phyloP scores from a whole-genome alignment of 169 alveolate species.

The Cryptosporidium parvum region DNA sequence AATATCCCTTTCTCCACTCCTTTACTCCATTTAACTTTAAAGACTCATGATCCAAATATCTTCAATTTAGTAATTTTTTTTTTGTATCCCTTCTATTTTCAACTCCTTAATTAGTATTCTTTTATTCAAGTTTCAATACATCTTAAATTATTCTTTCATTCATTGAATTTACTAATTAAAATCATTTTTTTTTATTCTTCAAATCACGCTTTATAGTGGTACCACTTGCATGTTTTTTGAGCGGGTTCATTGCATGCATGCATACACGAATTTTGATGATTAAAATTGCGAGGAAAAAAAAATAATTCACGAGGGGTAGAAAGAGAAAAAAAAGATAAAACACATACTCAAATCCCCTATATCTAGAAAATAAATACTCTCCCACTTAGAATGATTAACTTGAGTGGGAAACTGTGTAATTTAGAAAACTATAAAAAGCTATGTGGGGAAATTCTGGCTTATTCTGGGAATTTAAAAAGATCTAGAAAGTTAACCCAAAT shows the following conservation, averaged over 20 bases:
- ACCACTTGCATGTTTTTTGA: not conserved
- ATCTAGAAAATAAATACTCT: no score
- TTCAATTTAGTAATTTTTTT: no score
- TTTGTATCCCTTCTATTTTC: no score
- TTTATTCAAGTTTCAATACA: no score
- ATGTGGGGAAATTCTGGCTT: not conserved
- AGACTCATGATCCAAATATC: no score
- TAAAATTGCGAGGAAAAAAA: conserved; percentile 4
- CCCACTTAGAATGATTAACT: not conserved
- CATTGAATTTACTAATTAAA: not conserved
- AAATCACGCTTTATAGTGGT: not conserved
- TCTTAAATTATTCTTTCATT: no score
- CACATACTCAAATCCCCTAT: no score
- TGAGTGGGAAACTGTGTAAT: not conserved
- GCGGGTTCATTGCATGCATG: not conserved
- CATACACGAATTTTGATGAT: not conserved
- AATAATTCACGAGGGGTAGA: no score
- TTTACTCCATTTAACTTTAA: no score
- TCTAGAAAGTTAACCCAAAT: not conserved
- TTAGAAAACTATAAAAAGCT: not conserved
- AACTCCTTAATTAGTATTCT: no score
- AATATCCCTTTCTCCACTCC: not conserved
- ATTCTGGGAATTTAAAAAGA: not conserved
- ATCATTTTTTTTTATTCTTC: no score
- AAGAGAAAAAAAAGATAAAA: not conserved